Conservation (phyloP, 495 filamentous ascomycete genomes). For the Astrocystis sublimbata region DNA sequence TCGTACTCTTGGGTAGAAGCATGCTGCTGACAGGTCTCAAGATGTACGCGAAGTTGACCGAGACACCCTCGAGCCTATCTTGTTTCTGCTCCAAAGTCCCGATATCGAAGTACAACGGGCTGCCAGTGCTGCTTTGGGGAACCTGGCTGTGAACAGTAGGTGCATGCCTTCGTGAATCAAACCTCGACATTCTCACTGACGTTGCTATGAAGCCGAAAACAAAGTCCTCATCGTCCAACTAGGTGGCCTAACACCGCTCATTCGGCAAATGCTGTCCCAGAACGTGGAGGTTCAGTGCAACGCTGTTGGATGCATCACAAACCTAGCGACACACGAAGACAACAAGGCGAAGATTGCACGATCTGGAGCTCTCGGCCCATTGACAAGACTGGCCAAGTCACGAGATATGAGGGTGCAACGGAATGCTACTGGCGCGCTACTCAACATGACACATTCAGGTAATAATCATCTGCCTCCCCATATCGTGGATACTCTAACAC, state of each 20-base stretch:
- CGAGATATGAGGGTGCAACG: conserved; percentile 98
- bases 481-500: conserved; percentile 29
- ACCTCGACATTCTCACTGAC: neutral
- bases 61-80: conserved; percentile 91
- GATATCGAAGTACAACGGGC: conserved; percentile 98
- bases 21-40: conserved; percentile 37
- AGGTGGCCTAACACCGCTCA: conserved; percentile 86
- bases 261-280: conserved; percentile 97
- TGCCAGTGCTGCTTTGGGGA: conserved; percentile 93
- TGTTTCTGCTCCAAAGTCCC: conserved; percentile 89
- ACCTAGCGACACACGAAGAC: conserved; percentile 95
- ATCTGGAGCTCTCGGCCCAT: conserved; percentile 85
- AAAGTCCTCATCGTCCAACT: conserved; percentile 94
- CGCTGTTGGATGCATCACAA: conserved; percentile 97
- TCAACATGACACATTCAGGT: conserved; percentile 99
- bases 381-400: conserved; percentile 91
- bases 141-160: conserved; percentile 95
- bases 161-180: conserved; percentile 12
- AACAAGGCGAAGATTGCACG: conserved; percentile 98
- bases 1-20: conserved; percentile 11
- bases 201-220: conserved; percentile 76
- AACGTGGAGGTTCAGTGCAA: conserved; percentile 99
- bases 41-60: conserved; percentile 96
- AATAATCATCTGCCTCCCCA: conserved; percentile 29
- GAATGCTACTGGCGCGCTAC: conserved; percentile 91